Base-by-base conservation (phyloP, 1,139 yeast species). In the Torulaspora pretoriensis region DNA sequence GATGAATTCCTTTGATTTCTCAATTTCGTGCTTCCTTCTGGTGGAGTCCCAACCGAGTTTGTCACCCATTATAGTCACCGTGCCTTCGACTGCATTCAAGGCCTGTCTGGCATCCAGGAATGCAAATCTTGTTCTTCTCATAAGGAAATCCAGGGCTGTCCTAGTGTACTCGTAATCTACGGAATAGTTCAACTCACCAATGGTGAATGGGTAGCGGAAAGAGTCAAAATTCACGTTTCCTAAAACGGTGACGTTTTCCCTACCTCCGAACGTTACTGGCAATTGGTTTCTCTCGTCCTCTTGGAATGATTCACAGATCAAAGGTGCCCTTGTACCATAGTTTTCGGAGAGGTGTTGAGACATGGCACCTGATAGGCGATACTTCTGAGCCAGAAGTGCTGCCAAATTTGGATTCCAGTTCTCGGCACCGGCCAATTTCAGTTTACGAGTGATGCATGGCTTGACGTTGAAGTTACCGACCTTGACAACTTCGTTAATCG, bases 71-170 rank as follows among this genome's bases (percentile, higher is more conserved):
- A 88, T 75, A 57, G 84, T 86, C 46, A 87, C 89, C 37, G 90
- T 95, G 50, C 84, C 84, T 51, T 89, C 95, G 45, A 90, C 81
- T 9, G 95, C 87, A 48, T 71, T 74, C 53, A 81, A 70, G 24
- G 97, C 96, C 56, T 86, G 92, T 65, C 81, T 80, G 38, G 95
- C 88, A 69, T 90, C 90, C 64, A 90, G 74, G 72, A 89, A 90
- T 2, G 96, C 96, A 64, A 88, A 80, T 69, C 97, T 81, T 45
- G 95, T 83, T 74, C 97, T 83, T 73, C 97, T 83, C 46, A 95
- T 89, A 54, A 90, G 74, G 74, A 90, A 89, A 68, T 90, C 97
- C 48, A 83, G 70, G 41, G 96, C 95, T 9, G 92, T 85, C 68
- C 95, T 77, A 39, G 89, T 81, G 64, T 88, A 88, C 71, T 90